Base-by-base conservation (phyloP, 192 early-diverging fungal species). In the Fimicolochytrium jonesii region DNA sequence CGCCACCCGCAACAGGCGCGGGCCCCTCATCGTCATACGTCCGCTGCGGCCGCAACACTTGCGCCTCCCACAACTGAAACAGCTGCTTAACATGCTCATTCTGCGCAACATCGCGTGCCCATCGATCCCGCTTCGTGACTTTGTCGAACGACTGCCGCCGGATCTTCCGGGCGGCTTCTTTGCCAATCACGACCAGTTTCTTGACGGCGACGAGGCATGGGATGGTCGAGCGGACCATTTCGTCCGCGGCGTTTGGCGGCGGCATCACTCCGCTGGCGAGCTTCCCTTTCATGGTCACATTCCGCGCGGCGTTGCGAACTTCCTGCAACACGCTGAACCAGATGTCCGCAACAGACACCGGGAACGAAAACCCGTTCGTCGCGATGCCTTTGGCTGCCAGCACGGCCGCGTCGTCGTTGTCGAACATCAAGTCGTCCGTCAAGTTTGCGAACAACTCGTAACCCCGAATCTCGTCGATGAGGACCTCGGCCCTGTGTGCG, bases 201-300 rank as follows among this genome's bases (percentile, higher is more conserved):
- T 81, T 81, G 17, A 82, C 76, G 2, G 71, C 72, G 3, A 75
- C 10, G 0, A 78, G 59, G 56, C 77, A 81, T 11, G 80, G 78
- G 31, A 77, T 60, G 11, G 77, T 71, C 1, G 70, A 35, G 28
- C 71, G 59, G 1, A 81, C 51, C 80, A 82, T 82, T 30, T 81
- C 73, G 9, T 36, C 31, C 5, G 53, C 53, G 4, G 71, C 65
- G 41, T 61, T 61, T 2, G 71, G 76, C 7, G 75, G 76, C 22
- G 80, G 65, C 72, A 71, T 68, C 11, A 67, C 41, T 13, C 67
- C 71, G n/a, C 61, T 39, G 2, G 80, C 80, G 34, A 77, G 47
- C 56, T 66, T 69, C 6, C 75, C 77, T 42, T 57, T 59, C n/a
- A 57, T 48, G 42, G 75, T 69, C 15, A 81, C 56, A 18, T 35